phyloP scores from a whole-genome alignment of 108 stramenopile genomes.

The Cyclotella baltica region DNA sequence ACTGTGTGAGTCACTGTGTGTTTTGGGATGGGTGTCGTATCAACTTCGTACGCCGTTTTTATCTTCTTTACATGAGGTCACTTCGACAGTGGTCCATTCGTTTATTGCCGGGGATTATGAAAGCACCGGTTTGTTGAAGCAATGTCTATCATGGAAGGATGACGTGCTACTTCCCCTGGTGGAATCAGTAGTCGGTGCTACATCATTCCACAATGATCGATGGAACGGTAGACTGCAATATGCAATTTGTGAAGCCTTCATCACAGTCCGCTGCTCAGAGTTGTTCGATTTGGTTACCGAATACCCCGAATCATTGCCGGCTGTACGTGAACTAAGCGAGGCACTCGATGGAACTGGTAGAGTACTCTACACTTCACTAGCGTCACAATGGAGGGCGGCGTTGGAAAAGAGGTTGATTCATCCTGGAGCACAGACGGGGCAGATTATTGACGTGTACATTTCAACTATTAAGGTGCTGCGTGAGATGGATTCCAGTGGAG shows the following conservation, averaged over 20 bases:
- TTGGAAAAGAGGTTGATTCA: slow-evolving; percentile 88
- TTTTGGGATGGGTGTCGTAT: slow-evolving; percentile 63
- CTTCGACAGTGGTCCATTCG: slow-evolving; percentile 34
- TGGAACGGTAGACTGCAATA: slow-evolving; percentile 63
- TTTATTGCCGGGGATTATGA: slow-evolving; percentile 69
- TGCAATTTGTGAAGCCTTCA: slow-evolving; percentile 65
- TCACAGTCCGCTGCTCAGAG: slow-evolving; percentile 65
- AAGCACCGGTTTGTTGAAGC: slow-evolving; percentile 47
- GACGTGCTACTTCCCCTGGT: slow-evolving; percentile 61
- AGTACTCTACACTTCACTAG: slow-evolving; percentile 46
- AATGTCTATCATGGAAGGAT: slow-evolving; percentile 58
- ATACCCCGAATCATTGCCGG: slow-evolving; percentile 83
- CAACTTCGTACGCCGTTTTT: slow-evolving; percentile 54
- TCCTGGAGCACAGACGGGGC: slow-evolving; percentile 93
- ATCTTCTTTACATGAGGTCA: slow-evolving; percentile 59
- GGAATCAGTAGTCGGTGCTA: slow-evolving; percentile 47
- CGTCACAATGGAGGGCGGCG: slow-evolving; percentile 54
- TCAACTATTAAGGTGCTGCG: slow-evolving; percentile 91
- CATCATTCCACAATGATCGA: slow-evolving; percentile 28
- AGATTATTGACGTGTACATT: slow-evolving; percentile 97
- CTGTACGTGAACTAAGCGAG: slow-evolving; percentile 70
- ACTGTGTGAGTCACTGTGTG: slow-evolving; percentile 52
- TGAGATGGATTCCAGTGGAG: slow-evolving; percentile 87
- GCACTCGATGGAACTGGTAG: slow-evolving; percentile 62
- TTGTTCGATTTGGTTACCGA: slow-evolving; percentile 85